phyloP scores from a whole-genome alignment of 2,329 filamentous ascomycete genomes.

The Cercospora canescens region DNA sequence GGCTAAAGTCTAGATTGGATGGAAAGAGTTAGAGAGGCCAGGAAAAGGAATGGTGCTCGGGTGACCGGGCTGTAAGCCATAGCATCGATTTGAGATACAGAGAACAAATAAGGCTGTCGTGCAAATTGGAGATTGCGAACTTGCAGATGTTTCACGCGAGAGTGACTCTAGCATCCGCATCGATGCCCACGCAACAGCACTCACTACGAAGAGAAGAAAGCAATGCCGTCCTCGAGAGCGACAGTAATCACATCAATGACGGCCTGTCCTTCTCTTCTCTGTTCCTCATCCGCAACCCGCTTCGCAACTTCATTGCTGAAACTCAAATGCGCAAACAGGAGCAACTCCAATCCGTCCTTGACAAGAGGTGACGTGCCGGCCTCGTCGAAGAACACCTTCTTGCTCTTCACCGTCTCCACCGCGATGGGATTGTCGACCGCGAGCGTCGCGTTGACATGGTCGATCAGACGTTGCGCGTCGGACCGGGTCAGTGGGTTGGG shows the following conservation, averaged over 20 bases:
- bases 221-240: conserved; percentile 6
- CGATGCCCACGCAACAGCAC: not conserved
- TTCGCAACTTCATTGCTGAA: conserved; percentile 13
- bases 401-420: conserved; percentile 1
- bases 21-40: not conserved
- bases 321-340: conserved; percentile 9
- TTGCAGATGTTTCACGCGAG: not conserved
- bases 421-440: conserved; percentile 18
- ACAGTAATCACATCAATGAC: conserved; percentile 15
- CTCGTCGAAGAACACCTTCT: conserved; percentile 4
- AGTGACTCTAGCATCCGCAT: not conserved
- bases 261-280: not conserved
- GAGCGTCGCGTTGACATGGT: conserved; percentile 19
- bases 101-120: not conserved
- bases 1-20: not conserved
- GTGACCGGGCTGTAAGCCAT: not conserved
- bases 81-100: not conserved
- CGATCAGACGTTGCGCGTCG: conserved; percentile 16
- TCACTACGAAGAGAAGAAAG: not conserved
- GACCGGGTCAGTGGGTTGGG: conserved; percentile 10
- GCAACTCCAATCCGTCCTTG: conserved; percentile 5
- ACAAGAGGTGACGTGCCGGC: not conserved
- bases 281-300: not conserved
- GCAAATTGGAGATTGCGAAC: not conserved
- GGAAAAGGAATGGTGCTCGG: conserved; percentile 4